Base-by-base conservation (phyloP, 1,139 yeast species). In the Hemisphaericaspora subhashii region DNA sequence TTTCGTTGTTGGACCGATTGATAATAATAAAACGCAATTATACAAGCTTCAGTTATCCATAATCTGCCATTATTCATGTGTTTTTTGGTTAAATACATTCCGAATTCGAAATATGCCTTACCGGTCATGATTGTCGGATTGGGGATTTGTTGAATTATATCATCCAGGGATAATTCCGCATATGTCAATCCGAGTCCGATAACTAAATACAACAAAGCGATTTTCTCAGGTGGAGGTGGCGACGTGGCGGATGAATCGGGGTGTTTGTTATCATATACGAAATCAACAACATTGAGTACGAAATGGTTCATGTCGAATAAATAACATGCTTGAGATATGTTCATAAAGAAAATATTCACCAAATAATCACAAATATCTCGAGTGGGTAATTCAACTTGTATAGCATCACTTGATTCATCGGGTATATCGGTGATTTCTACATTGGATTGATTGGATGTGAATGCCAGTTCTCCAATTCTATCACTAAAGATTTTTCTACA, bases 31-130 rank as follows among this genome's bases (percentile, higher is more conserved):
- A 56, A 62, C n/a, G 63, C 54, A 27, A 71, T 46, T 17, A 64
- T 43, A 42, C 67, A 56, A 0, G 71, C 71, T 43, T 72, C 72
- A 0, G 69, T 68, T 3, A 67, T 46, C 74, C 75, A 69, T 15
- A 70, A 41, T 33, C 60, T 60, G 7, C 48, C 45, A 14, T 35
- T 33, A 15, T 34, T 38, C 41, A 43, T 44, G 25, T 43, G 38
- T 30, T 39, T 40, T 30, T 43, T 43, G 7, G 47, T 36, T 26
- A 46, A 39, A 18, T 36, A 32, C 18, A 41, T 39, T 10, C 49
- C 50, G 37, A 37, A 47, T 24, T 47, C 47, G 23, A 43, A 44
- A 41, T 47, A 45, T 9, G 42, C 44, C 7, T 38, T 35, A 3
- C 45, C 39, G 24, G 35, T 41, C 47, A 42, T 45, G 5, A 33